Evolutionary conservation across 805 yeast genomes (phyloP).

Genomic region (Allodekkera sacchari): DNA sequence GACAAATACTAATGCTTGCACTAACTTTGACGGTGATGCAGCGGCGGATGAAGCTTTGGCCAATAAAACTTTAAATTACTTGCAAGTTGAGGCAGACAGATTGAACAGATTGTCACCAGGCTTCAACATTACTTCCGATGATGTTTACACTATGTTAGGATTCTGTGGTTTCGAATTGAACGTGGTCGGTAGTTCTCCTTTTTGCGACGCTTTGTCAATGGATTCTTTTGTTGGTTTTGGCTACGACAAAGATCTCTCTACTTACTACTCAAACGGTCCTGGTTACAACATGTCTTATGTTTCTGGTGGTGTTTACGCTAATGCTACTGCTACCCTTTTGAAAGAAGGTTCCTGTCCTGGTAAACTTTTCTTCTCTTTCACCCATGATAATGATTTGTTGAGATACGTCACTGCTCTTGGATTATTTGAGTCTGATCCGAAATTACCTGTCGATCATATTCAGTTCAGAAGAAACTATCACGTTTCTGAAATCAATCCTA

Average conservation of each 20-base stretch:
- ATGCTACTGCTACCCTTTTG: constrained; percentile 34
- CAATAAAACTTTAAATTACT: neutral
- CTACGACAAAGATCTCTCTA: constrained; percentile 46
- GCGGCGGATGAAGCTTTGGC: constrained; percentile 4
- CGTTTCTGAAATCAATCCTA: constrained; percentile 34
- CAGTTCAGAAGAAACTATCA: constrained; percentile 24
- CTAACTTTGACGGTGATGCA: constrained; percentile 20
- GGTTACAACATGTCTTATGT: constrained; percentile 49
- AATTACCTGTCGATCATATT: constrained; percentile 36
- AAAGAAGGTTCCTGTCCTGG: constrained; percentile 6
- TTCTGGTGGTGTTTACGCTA: constrained; percentile 50
- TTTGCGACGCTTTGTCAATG: constrained; percentile 57
- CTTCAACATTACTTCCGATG: constrained; percentile 38
- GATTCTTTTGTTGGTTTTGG: constrained; percentile 55
- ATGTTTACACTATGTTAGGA: constrained; percentile 42
- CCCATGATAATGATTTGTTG: constrained; percentile 61
- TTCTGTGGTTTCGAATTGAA: constrained; percentile 69
- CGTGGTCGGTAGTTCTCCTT: constrained; percentile 53
- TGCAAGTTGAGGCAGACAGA: constrained; percentile 41
- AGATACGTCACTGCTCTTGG: constrained; percentile 55
- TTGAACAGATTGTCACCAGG: constrained; percentile 45
- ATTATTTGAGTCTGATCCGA: constrained; percentile 29
- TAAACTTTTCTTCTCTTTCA: constrained; percentile 54
- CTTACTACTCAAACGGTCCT: constrained; percentile 53
- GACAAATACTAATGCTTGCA: constrained; percentile 39